These are phyloP conservation scores for Tricholoma furcatifolium DNA, from an alignment of 768 basidiomycete species.

Conservation along the genomic window DNA sequence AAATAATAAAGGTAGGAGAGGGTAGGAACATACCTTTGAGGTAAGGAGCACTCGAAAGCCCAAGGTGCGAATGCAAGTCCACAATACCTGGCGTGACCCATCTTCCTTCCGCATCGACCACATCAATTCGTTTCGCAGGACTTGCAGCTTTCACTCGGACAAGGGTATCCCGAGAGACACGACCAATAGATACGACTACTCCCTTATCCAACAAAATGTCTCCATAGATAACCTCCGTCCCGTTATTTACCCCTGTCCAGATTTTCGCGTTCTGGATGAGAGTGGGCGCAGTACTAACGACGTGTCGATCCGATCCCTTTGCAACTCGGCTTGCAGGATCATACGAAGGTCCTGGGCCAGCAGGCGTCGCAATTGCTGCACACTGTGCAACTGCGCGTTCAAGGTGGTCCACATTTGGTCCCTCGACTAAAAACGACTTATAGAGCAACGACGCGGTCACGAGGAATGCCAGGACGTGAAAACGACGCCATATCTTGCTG, in stretches of 20 bases:
- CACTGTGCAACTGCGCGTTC: slow-evolving; percentile 7
- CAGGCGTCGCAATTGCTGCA: slow-evolving; percentile 10
- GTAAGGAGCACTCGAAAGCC: slow-evolving; percentile 29
- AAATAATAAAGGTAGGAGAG: not conserved
- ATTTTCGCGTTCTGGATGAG: slow-evolving; percentile 70
- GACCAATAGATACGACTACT: slow-evolving; percentile 55
- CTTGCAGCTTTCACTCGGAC: slow-evolving; percentile 10
- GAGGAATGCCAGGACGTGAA: not conserved
- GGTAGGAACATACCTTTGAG: slow-evolving; percentile 23
- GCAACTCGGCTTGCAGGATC: slow-evolving; percentile 3
- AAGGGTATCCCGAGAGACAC: slow-evolving; percentile 24
- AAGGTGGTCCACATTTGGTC: not conserved
- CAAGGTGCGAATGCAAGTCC: slow-evolving; percentile 48
- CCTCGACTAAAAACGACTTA: not conserved
- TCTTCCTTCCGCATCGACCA: slow-evolving; percentile 56
- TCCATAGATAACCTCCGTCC: slow-evolving; percentile 54
- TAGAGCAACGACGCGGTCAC: not conserved
- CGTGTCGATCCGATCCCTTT: slow-evolving; percentile 53
- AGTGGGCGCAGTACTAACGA: slow-evolving; percentile 48
- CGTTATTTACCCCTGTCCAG: slow-evolving; percentile 70
- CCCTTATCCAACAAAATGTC: slow-evolving; percentile 66
- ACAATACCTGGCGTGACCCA: slow-evolving; percentile 55
- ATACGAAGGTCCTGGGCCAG: slow-evolving; percentile 12
- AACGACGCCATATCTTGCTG: not conserved
- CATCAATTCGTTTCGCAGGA: slow-evolving; percentile 22